These are phyloP conservation scores for Helianthus tuberosus DNA, from an alignment of 129 eudicot genomes.

Conservation along the genomic window DNA sequence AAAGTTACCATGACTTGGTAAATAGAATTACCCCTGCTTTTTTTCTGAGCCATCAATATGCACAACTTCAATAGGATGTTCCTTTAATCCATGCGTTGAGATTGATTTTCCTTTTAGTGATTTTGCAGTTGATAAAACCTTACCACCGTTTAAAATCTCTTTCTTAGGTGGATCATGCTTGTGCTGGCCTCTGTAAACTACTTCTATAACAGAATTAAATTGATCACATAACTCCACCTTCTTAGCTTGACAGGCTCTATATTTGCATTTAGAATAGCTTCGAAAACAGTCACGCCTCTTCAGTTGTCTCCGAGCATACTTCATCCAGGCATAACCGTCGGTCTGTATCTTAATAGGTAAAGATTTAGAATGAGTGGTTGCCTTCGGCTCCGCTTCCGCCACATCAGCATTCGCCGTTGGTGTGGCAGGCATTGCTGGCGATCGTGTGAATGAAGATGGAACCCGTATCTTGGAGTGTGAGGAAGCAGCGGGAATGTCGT, in stretches of 20 bases:
- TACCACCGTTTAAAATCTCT: slow-evolving; percentile 37
- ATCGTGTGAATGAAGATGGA: slow-evolving; percentile 32
- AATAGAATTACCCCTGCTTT: slow-evolving; percentile 42
- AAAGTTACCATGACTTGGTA: neutral
- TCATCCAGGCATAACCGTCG: slow-evolving; percentile 77
- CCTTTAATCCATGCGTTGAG: slow-evolving; percentile 25
- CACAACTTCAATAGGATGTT: slow-evolving; percentile 29
- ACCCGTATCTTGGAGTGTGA: slow-evolving; percentile 2
- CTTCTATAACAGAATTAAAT: slow-evolving; percentile 39
- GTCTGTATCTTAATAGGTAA: slow-evolving; percentile 36
- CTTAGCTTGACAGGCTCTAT: slow-evolving; percentile 61
- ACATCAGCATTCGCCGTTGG: neutral
- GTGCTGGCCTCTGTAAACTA: slow-evolving; percentile 72
- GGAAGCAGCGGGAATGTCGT: neutral
- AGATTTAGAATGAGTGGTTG: slow-evolving; percentile 20
- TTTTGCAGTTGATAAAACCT: slow-evolving; percentile 35
- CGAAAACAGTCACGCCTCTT: slow-evolving; percentile 73
- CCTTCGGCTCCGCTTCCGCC: slow-evolving; percentile 1
- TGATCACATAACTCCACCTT: slow-evolving; percentile 67
- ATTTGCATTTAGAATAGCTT: slow-evolving; percentile 77
- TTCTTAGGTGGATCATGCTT: slow-evolving; percentile 77
- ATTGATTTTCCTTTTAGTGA: slow-evolving; percentile 27
- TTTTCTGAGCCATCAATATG: slow-evolving; percentile 16
- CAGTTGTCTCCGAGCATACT: slow-evolving; percentile 80
- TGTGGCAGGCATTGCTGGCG: slow-evolving; percentile 29